Base-by-base conservation (phyloP, 352 stramenopile genomes). In the Phytopythium helicoides region DNA sequence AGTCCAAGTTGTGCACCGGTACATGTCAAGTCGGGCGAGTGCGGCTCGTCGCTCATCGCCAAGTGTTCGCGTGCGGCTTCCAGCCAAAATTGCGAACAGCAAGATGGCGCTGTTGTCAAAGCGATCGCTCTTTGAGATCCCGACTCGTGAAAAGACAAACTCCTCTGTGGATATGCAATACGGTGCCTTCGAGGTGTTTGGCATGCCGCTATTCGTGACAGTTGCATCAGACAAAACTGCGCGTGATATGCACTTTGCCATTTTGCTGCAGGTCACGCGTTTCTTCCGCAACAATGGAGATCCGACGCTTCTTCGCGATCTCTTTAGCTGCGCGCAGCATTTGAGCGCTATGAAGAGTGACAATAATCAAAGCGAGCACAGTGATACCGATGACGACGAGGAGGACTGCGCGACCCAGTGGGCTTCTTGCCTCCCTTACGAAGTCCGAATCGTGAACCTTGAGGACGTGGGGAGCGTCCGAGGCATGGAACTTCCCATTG, bases 1-100 rank as follows among this genome's bases (percentile, higher is more conserved):
- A 52, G 81, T 89, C 0, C 81, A 92, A 66, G 78, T 92, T 14
- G 73, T 89, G 1, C 78, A 89, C 53, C 78, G 81, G 26, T 71
- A 69, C 19, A 54, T 76, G 15, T 53, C 47, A 1, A 34, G 31
- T 12, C 47, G 47, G 8, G 34, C 22, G 15, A 22, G 14, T 15
- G 19, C 46, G 19, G 58, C 47, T 0, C 52, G 44, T 16, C 4
- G 23, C 16, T 48, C 57, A 18, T 51, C 46, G 16, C 38, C 49
- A 15, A 58, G 25, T 16, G 47, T 41, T 15, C 47, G 47, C 3
- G 47, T 53, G 12, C 47, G 47, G 9, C 18, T 53, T 15, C 47
- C 35, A n/a, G 14, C 6, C 34, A 53, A 53, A 22, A 4, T 23
- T 3, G 33, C 19, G 1, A 26, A 33, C 28, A 15, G n/a, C 18